Evolutionary conservation across 495 filamentous ascomycete genomes (phyloP).

Genomic region (Penicillium mononematosum): DNA sequence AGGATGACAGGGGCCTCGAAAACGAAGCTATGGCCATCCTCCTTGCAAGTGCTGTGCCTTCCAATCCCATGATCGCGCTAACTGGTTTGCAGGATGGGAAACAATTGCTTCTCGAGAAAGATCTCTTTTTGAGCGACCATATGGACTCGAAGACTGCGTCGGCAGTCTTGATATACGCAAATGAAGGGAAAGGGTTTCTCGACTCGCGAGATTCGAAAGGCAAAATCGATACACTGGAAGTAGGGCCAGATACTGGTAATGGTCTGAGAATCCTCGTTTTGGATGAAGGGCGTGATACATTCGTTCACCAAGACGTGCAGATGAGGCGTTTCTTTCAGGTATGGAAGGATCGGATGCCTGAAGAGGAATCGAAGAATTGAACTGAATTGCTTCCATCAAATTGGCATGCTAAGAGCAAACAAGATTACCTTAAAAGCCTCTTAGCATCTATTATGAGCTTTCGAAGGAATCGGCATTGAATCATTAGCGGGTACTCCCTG

Average conservation of each 20-base stretch:
- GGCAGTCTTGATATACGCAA: slow-evolving; percentile 1
- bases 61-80: background rate
- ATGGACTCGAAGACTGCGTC: background rate
- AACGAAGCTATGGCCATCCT: background rate
- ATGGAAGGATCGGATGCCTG: background rate
- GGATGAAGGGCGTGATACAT: background rate
- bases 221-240: background rate
- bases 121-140: background rate
- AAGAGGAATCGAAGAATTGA: background rate
- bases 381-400: background rate
- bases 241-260: slow-evolving; percentile 3
- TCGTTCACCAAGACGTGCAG: background rate
- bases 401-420: background rate
- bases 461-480: too few species aligned
- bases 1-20: background rate
- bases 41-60: background rate
- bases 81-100: background rate
- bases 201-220: slow-evolving; percentile 6
- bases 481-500: too few species aligned
- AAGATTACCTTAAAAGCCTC: too few species aligned
- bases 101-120: background rate
- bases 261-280: background rate
- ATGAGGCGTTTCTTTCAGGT: background rate
- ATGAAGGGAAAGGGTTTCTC: background rate
- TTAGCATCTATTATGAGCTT: too few species aligned